Evolutionary conservation across 345 rosid genomes (phyloP), one percentile per base, ranked within the genome.

Genomic region (Carallia brachiata): DNA sequence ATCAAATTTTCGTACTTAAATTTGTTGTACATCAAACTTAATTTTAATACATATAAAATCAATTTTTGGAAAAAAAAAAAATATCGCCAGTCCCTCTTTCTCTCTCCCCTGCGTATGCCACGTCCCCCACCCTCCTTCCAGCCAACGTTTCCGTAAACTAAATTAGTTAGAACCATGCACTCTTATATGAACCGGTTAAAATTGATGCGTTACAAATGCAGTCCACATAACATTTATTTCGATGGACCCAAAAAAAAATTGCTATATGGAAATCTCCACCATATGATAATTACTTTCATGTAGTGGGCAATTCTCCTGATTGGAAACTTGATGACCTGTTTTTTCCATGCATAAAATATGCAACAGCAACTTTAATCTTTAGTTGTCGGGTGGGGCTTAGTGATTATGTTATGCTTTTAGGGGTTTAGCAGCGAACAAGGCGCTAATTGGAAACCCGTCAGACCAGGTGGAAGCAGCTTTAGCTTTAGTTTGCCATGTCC

Each of bases 371-470:
- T 53, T 52, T 52, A 18, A 31, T 56, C 44, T 32, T 31, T 2
- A 23, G 7, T 16, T 36, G 16, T 23, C 67, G 18, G 48, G 30
- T 37, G 62, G 72, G 65, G 74, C 47, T 37, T 55, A 58, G 62
- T 40, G 47, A 70, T 73, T 50, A 72, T 71, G 77, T 62, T 34
- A 6, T 68, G 66, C 84, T 65, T 77, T 69, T 64, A n/a, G 79
- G 66, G 30, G 12, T 52, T n/a, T 39, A 16, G n/a, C 37, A 47
- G 48, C 61, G n/a, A 52, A 2, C 13, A 62, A 36, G 72, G 16
- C n/a, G 56, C 69, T 44, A 56, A 59, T 59, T 61, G 65, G 28
- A 32, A 28, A 32, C 70, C 70, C 5, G 15, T 48, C 7, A 39
- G 13, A 44, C 54, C 27, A 1, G 6, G 23, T 12, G 31, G 75